These are phyloP conservation scores for Posidonia oceanica DNA, from an alignment of 116 monocot genomes.

Conservation along the genomic window DNA sequence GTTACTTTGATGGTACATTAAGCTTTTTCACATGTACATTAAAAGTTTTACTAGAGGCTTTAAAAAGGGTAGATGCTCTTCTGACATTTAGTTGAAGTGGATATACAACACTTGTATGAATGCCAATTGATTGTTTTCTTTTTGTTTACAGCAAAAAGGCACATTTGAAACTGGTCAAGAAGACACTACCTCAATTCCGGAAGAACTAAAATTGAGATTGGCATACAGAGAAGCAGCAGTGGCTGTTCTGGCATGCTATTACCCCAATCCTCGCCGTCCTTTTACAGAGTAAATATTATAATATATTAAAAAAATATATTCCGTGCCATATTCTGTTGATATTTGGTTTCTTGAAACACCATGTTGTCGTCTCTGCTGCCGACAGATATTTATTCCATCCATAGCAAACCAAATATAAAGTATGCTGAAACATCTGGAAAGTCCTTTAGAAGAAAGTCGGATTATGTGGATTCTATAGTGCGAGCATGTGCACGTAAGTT, in stretches of 20 bases:
- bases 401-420: constrained; percentile 63
- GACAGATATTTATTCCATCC: constrained; percentile 67
- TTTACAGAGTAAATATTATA: constrained; percentile 35
- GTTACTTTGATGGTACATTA: too few relatives aligned
- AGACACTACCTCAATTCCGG: constrained; percentile 57
- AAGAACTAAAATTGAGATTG: constrained; percentile 68
- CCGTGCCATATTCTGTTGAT: background rate
- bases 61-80: constrained; percentile 56
- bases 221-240: constrained; percentile 85
- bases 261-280: constrained; percentile 51
- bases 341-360: background rate
- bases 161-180: constrained; percentile 94
- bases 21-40: too few relatives aligned
- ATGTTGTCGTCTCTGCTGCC: constrained; percentile 22
- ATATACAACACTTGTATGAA: background rate
- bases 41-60: constrained; percentile 60
- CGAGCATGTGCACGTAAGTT: constrained; percentile 82
- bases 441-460: constrained; percentile 60
- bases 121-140: background rate
- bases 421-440: constrained; percentile 69
- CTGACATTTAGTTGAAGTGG: background rate
- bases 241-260: constrained; percentile 68
- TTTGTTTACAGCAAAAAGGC: constrained; percentile 74
- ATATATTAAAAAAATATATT: background rate
- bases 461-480: constrained; percentile 64